Conservation (phyloP, 2,329 filamentous ascomycete species). For the Alternaria sp. region DNA sequence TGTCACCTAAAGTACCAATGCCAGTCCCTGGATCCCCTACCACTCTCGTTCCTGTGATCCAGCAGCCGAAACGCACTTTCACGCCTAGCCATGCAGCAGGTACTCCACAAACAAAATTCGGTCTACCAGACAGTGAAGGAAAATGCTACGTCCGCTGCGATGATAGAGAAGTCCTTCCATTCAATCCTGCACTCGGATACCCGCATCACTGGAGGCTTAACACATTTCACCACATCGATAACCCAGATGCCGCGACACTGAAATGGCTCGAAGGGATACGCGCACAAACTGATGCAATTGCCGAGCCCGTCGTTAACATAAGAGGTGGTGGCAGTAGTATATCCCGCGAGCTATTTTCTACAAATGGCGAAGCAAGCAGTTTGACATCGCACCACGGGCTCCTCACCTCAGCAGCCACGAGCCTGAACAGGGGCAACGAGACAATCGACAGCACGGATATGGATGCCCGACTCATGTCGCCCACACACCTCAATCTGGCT, state of each 20-base stretch:
- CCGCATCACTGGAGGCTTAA: background rate
- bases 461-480: background rate
- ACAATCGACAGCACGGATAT: background rate
- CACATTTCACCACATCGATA: background rate
- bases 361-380: background rate
- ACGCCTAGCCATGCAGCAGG: background rate
- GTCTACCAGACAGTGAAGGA: background rate
- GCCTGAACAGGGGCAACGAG: background rate
- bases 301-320: background rate
- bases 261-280: constrained; percentile 2
- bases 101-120: background rate
- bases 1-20: background rate
- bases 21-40: background rate
- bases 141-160: background rate
- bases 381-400: background rate
- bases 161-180: background rate
- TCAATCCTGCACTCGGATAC: background rate
- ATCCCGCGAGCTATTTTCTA: background rate
- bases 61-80: background rate
- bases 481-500: constrained; percentile 1
- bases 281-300: background rate
- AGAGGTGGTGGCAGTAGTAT: background rate
- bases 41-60: background rate
- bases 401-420: background rate
- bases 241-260: background rate